These are phyloP conservation scores for Adansonia digitata DNA, from an alignment of 345 rosid species.

Conservation along the genomic window DNA sequence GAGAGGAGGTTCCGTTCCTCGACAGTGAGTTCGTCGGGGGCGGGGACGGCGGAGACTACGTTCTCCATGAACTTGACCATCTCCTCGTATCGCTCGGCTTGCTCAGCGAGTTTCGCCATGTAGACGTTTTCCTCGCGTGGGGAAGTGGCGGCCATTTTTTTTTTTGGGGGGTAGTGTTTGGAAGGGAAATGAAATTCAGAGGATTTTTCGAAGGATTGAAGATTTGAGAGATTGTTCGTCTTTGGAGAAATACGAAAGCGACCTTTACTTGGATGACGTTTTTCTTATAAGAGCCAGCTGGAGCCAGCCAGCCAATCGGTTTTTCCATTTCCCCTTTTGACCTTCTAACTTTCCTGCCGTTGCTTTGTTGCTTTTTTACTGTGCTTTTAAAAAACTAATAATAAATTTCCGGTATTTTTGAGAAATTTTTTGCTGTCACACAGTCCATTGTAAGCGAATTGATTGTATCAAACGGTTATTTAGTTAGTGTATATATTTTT, in stretches of 20 bases:
- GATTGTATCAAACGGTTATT: no score
- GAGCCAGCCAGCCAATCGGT: no score
- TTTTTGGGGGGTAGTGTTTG: not conserved
- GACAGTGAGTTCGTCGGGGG: conserved; percentile 34
- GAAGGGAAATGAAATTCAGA: not conserved
- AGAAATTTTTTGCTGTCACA: no score
- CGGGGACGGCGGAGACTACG: conserved; percentile 31
- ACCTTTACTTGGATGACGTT: not conserved
- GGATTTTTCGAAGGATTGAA: not conserved
- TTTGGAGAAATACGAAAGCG: not conserved
- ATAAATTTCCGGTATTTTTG: no score
- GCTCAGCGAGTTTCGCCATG: conserved; percentile 66
- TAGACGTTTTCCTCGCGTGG: conserved; percentile 32
- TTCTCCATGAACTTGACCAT: conserved; percentile 69
- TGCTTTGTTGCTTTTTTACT: not conserved
- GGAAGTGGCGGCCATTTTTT: conserved; percentile 14
- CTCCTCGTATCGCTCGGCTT: conserved; percentile 68
- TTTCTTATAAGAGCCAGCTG: not conserved
- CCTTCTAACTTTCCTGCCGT: no score
- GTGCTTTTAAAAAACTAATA: no score
- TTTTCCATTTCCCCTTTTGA: no score
- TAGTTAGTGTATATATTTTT: no score
- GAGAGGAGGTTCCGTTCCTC: conserved; percentile 69
- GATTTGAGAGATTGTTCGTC: not conserved
- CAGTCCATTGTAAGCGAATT: no score